phyloP scores from a whole-genome alignment of 805 yeast genomes.

The Candida pini region DNA sequence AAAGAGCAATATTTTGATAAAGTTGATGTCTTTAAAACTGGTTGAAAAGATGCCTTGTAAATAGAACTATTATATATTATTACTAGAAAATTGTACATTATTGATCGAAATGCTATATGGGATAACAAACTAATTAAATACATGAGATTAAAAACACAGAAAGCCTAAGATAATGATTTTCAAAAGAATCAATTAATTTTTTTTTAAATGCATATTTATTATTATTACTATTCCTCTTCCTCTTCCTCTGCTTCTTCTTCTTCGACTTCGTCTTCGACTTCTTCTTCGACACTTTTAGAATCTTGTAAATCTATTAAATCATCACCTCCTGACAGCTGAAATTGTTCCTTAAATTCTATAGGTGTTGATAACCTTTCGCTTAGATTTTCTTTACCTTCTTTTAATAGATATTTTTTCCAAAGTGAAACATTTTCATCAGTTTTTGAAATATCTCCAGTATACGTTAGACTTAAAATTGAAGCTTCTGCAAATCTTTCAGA shows the following conservation, averaged over 20 bases:
- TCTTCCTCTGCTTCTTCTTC: conserved; percentile 8
- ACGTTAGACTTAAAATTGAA: conserved; percentile 70
- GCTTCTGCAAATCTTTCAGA: conserved; percentile 81
- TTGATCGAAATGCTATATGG: neutral
- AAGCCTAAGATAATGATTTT: neutral
- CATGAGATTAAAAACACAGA: neutral
- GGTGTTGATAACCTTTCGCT: conserved; percentile 58
- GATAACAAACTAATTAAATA: neutral
- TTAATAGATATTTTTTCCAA: conserved; percentile 62
- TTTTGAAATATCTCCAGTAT: conserved; percentile 41
- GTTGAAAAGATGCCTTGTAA: conserved; percentile 1
- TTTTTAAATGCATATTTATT: neutral
- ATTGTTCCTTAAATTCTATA: conserved; percentile 26
- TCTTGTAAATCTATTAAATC: conserved; percentile 24
- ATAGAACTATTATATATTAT: neutral
- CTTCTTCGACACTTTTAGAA: conserved; percentile 16
- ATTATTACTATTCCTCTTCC: conserved; percentile 8
- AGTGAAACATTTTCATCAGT: conserved; percentile 41
- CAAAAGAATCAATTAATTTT: neutral
- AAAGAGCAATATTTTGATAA: conserved; percentile 39
- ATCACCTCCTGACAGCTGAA: conserved; percentile 37
- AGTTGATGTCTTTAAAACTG: conserved; percentile 34
- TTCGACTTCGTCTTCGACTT: conserved; percentile 12
- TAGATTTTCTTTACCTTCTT: conserved; percentile 47
- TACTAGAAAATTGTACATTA: neutral